Evolutionary conservation across 2,329 filamentous ascomycete genomes (phyloP).

Genomic region (Madurella fahalii): DNA sequence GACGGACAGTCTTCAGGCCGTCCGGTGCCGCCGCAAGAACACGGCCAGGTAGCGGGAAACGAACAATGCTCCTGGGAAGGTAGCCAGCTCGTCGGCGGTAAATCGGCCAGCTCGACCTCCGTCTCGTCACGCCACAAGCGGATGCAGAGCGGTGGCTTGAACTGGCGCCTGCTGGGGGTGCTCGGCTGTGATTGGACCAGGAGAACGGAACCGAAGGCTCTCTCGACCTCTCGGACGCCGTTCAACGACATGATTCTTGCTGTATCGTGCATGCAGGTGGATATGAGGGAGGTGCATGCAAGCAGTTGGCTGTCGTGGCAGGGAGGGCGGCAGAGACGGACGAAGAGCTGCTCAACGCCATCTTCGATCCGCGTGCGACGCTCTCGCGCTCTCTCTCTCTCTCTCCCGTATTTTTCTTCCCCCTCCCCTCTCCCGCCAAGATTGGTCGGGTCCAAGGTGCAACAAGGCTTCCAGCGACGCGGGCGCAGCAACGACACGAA

Average conservation of each 20-base stretch:
- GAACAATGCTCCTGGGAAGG: not conserved
- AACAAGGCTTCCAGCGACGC: constrained; percentile 1
- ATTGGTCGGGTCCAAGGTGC: not conserved
- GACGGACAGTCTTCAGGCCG: not conserved
- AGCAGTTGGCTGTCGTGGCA: constrained; percentile 14
- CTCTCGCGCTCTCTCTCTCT: no score
- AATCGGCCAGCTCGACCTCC: not conserved
- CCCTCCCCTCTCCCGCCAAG: not conserved
- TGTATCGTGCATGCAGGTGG: constrained; percentile 20
- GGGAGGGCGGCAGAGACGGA: constrained; percentile 13
- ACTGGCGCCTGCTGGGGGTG: constrained; percentile 8
- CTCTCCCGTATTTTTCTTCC: no score
- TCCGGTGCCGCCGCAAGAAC: no score
- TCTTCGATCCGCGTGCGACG: constrained; percentile 7
- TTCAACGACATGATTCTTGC: constrained; percentile 18
- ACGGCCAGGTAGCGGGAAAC: no score
- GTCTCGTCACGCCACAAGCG: constrained; percentile 7
- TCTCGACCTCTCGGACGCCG: constrained; percentile 3
- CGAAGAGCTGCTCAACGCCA: constrained; percentile 3
- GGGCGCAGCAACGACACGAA: not conserved
- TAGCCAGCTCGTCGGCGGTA: not conserved
- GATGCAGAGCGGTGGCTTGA: constrained; percentile 17
- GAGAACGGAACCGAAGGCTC: constrained; percentile 7
- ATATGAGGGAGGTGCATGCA: constrained; percentile 5
- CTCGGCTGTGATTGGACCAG: constrained; percentile 21